Base-by-base conservation (phyloP, 306 rosid species). In the Ceratonia siliqua region DNA sequence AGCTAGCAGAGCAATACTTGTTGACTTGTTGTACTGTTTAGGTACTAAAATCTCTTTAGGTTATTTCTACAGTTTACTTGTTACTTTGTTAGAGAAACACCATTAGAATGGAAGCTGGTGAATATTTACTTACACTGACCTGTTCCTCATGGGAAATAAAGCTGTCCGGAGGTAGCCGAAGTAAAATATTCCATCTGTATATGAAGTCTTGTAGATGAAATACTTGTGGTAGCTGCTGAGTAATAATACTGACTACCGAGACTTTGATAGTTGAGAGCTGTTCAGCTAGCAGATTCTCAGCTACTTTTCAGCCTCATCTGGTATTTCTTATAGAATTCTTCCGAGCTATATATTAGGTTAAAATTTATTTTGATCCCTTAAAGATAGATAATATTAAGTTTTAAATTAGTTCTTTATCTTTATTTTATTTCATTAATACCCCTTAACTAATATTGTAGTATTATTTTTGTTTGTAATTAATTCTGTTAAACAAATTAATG, bases 121-220 rank as follows among this genome's bases (percentile, higher is more conserved):
- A 27, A 13, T 39, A 27, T 62, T 54, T 33, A 6, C 70, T 62
- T 41, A 8, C 14, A 9, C 12, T 62, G 32, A 27, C 45, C 53
- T 63, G 69, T 52, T 36, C 33, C 41, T 49, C 12, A n/a, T 11
- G 14, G 32, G 53, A 69, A 32, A 56, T 17, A 8, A 10, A 30
- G 66, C 0, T 38, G 57, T 64, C 63, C 15, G 54, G 58, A 52
- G 52, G 33, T 50, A 68, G 73, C 15, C 63, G 68, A 72, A 72
- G 61, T 45, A 64, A 38, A 41, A 53, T 52, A 28, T 41, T 53
- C n/a, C 18, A 33, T 79, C 43, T n/a, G n/a, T n/a, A n/a, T n/a
- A 8, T 54, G 49, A 39, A 50, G 18, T 53, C 4, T 9, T 54
- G 46, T 15, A 52, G 14, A 35, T 18, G 38, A 13, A 77, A 32